Base-by-base conservation (phyloP, 108 stramenopile species). In the Stephanodiscus triporus region DNA sequence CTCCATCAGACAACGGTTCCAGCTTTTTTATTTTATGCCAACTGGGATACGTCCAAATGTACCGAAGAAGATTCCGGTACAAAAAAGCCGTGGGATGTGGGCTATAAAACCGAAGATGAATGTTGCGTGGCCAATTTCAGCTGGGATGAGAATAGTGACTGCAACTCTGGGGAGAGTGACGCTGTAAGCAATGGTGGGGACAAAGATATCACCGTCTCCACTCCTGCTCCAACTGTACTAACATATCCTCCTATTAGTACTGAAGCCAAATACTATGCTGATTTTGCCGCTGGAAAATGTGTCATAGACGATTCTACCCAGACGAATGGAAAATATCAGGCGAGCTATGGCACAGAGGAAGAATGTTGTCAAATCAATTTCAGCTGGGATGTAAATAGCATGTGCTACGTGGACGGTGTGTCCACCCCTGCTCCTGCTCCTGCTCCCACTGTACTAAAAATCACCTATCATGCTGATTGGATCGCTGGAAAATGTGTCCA, bases 81-180 rank as follows among this genome's bases (percentile, higher is more conserved):
- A 47, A 47, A 47, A 74, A 27, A 55, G 40, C 37, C 36, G 20
- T 69, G 68, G 68, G 68, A 69, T 43, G 17, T 23, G 26, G 68
- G 68, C 11, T 77, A 70, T 26, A 68, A 70, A 23, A 47, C 62
- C 27, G 50, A 62, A 19, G 42, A 55, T 47, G 63, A 69, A 42
- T 77, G 76, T 55, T 68, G 67, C 47, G 50, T 20, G 0, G 68
- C 51, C n/a, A 70, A 77, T 34, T 66, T 77, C 38, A 20, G 62
- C n/a, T 16, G 68, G n/a, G 68, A 57, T 11, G 13, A 23, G 36
- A 40, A 58, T 11, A 38, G 42, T 19, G 68, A 40, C 40, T 69
- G 68, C 56, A 23, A 37, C 13, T 17, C 58, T 27, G 58, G 34
- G 1, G 19, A 38, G 20, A 42, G 43, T 57, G 68, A 37, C 10